Evolutionary conservation across 2,329 filamentous ascomycete genomes (phyloP).

Genomic region (Cadophora sp.): DNA sequence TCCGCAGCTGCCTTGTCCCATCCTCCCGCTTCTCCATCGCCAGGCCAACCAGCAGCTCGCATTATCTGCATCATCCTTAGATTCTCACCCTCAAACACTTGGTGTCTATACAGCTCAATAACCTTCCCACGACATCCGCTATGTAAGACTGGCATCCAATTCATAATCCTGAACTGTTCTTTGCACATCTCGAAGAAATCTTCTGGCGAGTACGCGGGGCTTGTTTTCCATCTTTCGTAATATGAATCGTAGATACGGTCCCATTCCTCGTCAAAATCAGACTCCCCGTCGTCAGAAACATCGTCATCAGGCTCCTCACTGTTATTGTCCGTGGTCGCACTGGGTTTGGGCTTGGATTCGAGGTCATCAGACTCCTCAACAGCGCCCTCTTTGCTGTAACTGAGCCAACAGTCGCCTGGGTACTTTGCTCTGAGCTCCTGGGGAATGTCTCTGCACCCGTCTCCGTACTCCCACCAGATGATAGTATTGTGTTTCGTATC

Average conservation of each 20-base stretch:
- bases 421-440: background rate
- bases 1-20: background rate
- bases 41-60: slow-evolving; percentile 1
- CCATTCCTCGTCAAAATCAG: background rate
- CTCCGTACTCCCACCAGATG: background rate
- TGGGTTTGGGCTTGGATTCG: too few relatives aligned
- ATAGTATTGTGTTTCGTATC: background rate
- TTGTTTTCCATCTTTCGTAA: background rate
- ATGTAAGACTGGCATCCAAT: background rate
- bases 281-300: background rate
- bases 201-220: background rate
- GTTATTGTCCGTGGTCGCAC: too few relatives aligned
- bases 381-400: background rate
- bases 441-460: background rate
- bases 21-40: background rate
- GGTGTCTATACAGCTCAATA: background rate
- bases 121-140: background rate
- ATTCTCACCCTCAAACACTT: background rate
- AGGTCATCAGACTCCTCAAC: too few relatives aligned
- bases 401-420: background rate
- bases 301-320: too few relatives aligned
- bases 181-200: slow-evolving; percentile 4
- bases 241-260: background rate
- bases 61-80: background rate
- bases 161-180: slow-evolving; percentile 4